A percentile compares a stretch with the other conserved stretches of the same genome.
phyloP scores from a whole-genome alignment of 1,284 basidiomycete species.

The Sanghuangporus baumii region DNA sequence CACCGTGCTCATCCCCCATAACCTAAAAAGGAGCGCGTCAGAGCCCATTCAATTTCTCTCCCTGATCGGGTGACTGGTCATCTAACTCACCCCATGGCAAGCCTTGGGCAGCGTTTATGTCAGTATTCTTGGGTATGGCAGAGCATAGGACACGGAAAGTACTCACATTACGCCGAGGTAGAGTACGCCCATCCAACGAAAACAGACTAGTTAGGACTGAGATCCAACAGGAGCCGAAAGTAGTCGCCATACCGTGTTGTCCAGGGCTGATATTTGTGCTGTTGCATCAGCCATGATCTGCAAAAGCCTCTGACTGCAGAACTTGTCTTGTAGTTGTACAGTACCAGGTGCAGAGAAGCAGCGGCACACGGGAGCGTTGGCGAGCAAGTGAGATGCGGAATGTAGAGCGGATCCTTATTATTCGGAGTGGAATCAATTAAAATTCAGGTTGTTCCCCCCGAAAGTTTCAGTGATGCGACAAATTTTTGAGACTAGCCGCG shows the following conservation, averaged over 20 bases:
- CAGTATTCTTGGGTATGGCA: neutral
- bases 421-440: no score
- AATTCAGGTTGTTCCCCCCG: no score
- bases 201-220: neutral
- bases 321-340: no score
- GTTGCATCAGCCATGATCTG: neutral
- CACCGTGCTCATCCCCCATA: constrained; percentile 4
- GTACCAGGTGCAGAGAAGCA: no score
- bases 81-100: constrained; percentile 13
- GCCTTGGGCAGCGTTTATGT: neutral
- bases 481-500: no score
- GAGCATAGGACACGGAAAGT: neutral
- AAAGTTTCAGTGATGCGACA: no score
- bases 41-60: neutral
- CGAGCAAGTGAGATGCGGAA: no score
- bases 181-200: constrained; percentile 11
- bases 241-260: constrained; percentile 12
- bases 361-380: no score
- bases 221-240: neutral
- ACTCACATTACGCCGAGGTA: constrained; percentile 16
- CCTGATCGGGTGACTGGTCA: neutral
- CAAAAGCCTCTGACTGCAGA: no score
- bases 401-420: no score
- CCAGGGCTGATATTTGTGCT: constrained; percentile 8
- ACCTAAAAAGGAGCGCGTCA: neutral